phyloP scores from a whole-genome alignment of 805 yeast genomes.

The Monosporozyma siamensis region DNA sequence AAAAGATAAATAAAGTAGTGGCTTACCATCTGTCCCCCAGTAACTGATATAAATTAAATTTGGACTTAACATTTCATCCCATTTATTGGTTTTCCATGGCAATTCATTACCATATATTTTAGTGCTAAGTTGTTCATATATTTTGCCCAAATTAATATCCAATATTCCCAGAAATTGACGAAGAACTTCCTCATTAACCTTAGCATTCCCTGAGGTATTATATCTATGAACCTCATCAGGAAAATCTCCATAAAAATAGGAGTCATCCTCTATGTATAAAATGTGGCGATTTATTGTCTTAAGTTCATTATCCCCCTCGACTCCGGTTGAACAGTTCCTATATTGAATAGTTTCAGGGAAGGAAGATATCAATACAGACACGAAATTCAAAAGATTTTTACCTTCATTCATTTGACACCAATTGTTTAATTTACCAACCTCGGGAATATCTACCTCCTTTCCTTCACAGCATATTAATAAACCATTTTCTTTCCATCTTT shows the following conservation, averaged over 20 bases:
- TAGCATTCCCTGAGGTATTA: neutral
- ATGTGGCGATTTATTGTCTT: neutral
- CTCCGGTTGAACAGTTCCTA: neutral
- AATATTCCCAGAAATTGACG: constrained; percentile 10
- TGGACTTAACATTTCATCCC: constrained; percentile 21
- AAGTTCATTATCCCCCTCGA: neutral
- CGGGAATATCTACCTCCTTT: too few species aligned
- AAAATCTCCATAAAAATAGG: neutral
- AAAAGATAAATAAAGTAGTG: constrained; percentile 18
- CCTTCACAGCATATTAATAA: neutral
- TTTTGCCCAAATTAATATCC: constrained; percentile 20
- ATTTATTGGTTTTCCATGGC: constrained; percentile 22
- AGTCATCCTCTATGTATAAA: neutral
- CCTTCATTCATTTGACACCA: neutral
- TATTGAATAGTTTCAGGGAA: neutral
- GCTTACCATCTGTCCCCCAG: constrained; percentile 4
- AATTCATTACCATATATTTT: constrained; percentile 15
- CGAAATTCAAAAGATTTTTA: neutral
- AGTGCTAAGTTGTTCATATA: constrained; percentile 12
- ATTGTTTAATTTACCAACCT: neutral
- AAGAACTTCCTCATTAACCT: neutral
- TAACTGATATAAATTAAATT: constrained; percentile 24
- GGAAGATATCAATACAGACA: neutral
- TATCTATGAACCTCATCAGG: neutral
- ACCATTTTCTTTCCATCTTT: too few species aligned